Conservation (phyloP, 768 basidiomycete genomes). For the Crassisporium funariophilum region DNA sequence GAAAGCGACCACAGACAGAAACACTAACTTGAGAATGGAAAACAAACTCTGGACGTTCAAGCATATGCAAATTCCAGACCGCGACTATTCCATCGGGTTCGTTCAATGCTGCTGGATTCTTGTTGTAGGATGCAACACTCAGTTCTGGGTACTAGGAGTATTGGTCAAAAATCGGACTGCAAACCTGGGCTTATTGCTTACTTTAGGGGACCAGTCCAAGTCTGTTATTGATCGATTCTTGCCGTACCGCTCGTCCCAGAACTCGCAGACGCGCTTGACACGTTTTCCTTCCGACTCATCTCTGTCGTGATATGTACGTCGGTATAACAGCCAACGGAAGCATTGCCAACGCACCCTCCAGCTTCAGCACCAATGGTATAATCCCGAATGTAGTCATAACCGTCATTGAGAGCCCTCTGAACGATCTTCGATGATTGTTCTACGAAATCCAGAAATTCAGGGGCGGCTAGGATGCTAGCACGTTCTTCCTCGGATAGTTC, state of each 20-base stretch:
- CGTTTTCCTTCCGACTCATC: constrained; percentile 90
- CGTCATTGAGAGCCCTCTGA: constrained; percentile 91
- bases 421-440: constrained; percentile 95
- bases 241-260: constrained; percentile 88
- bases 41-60: constrained; percentile 95
- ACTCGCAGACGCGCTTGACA: constrained; percentile 92
- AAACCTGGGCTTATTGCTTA: constrained; percentile 25
- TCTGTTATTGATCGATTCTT: constrained; percentile 96
- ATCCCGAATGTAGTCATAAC: constrained; percentile 96
- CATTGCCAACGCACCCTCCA: constrained; percentile 60
- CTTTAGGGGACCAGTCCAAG: constrained; percentile 98
- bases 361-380: constrained; percentile 90
- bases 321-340: not conserved
- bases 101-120: constrained; percentile 89
- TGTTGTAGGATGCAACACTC: constrained; percentile 95
- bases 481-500: constrained; percentile 90
- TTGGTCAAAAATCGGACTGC: not conserved
- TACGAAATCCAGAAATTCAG: constrained; percentile 92
- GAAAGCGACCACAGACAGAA: not conserved
- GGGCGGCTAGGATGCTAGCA: constrained; percentile 76
- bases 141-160: constrained; percentile 85
- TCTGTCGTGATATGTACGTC: constrained; percentile 36
- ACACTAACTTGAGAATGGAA: constrained; percentile 92
- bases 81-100: constrained; percentile 97
- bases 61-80: constrained; percentile 94